Evolutionary conservation across 352 stramenopile genomes (phyloP).

Genomic region (Globisporangium yorkense): DNA sequence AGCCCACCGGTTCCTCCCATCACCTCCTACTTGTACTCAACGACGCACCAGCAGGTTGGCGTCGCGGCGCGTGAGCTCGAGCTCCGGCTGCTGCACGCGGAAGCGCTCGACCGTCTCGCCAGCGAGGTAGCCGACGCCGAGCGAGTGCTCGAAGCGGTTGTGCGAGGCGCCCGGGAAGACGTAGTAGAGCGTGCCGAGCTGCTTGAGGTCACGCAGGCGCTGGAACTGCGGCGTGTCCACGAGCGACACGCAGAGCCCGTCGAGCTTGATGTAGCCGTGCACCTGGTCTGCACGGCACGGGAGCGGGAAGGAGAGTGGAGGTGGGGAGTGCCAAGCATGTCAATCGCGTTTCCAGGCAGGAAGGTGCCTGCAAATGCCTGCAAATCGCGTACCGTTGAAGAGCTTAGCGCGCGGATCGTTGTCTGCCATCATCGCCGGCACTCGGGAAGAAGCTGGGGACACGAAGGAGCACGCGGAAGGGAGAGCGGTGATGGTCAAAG

Average conservation of each 20-base stretch:
- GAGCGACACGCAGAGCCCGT: constrained; percentile 69
- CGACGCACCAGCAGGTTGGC: constrained; percentile 37
- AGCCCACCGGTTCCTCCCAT: neutral
- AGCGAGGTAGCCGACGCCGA: constrained; percentile 94
- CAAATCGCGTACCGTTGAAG: constrained; percentile 42
- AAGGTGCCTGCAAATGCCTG: neutral
- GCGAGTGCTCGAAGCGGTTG: constrained; percentile 94
- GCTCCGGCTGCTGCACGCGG: constrained; percentile 74
- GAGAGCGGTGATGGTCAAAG: too few relatives aligned
- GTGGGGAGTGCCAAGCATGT: neutral
- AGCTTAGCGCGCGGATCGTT: constrained; percentile 36
- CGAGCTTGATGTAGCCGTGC: constrained; percentile 78
- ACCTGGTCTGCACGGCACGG: constrained; percentile 44
- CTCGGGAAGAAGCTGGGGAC: neutral
- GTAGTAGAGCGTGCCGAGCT: constrained; percentile 90
- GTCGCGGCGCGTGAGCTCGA: constrained; percentile 89
- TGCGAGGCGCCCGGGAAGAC: constrained; percentile 88
- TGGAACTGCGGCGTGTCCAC: constrained; percentile 94
- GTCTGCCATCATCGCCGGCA: constrained; percentile 5
- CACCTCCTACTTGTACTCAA: neutral
- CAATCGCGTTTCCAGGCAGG: neutral
- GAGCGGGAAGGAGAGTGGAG: neutral
- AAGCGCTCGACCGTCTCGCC: constrained; percentile 85
- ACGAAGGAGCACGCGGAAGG: too few relatives aligned
- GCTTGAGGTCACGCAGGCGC: constrained; percentile 91